Evolutionary conservation across 441 rosid genomes (phyloP).

Genomic region (Breynia disticha): DNA sequence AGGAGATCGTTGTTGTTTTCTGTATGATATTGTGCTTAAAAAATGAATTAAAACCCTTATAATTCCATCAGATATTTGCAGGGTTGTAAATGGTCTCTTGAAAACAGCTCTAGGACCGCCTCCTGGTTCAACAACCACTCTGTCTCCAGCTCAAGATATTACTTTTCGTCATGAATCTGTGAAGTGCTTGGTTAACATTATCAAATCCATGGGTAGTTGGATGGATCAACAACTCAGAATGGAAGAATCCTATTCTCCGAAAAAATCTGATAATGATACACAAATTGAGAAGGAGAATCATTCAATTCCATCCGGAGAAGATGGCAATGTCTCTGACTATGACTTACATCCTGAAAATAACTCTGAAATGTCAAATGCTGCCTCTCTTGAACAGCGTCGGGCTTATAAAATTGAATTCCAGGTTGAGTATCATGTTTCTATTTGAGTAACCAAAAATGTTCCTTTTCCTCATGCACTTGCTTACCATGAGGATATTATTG

Average conservation of each 20-base stretch:
- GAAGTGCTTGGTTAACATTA: conserved; percentile 81
- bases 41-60: conserved; percentile 78
- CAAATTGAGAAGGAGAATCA: conserved; percentile 45
- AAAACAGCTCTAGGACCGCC: conserved; percentile 98
- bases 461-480: not conserved
- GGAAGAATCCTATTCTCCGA: conserved; percentile 47
- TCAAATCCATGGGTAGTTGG: conserved; percentile 92
- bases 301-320: conserved; percentile 50
- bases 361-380: conserved; percentile 73
- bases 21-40: conserved; percentile 15
- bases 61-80: conserved; percentile 95
- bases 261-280: conserved; percentile 47
- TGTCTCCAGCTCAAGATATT: conserved; percentile 78
- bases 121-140: conserved; percentile 78
- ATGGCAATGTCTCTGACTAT: conserved; percentile 45
- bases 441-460: not conserved
- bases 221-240: conserved; percentile 77
- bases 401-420: conserved; percentile 93
- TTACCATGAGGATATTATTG: conserved; percentile 1
- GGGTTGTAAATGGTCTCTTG: conserved; percentile 95
- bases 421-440: conserved; percentile 32
- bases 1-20: conserved; percentile 2
- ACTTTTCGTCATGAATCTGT: conserved; percentile 96
- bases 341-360: conserved; percentile 61
- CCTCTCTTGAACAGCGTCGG: conserved; percentile 86